These are phyloP conservation scores for Coemansia sp. DNA, from an alignment of 192 early-diverging fungal genomes.

Conservation along the genomic window DNA sequence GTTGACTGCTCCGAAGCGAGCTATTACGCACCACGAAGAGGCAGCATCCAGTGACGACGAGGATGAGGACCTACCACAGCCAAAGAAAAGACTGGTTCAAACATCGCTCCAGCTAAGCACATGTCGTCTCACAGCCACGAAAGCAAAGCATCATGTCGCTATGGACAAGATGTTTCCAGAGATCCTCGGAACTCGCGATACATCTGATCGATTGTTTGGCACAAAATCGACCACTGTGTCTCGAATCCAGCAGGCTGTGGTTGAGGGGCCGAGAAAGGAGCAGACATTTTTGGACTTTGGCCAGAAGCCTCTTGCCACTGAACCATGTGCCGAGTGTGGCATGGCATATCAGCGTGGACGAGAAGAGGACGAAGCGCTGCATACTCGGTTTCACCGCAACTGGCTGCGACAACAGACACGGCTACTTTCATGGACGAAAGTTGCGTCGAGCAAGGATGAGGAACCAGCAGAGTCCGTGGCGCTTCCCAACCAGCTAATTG, in stretches of 20 bases:
- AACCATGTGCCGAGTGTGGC: constrained; percentile 45
- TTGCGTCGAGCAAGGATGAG: not conserved
- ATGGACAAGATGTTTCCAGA: not conserved
- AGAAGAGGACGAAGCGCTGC: constrained; percentile 49
- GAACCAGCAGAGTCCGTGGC: constrained; percentile 5
- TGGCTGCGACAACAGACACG: constrained; percentile 30
- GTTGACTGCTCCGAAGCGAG: constrained; percentile 4
- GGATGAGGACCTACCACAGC: not conserved
- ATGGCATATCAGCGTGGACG: constrained; percentile 55
- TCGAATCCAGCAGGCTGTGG: not conserved
- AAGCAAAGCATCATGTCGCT: not conserved
- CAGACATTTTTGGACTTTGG: constrained; percentile 58
- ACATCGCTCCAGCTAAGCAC: constrained; percentile 16
- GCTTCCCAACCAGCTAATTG: constrained; percentile 1
- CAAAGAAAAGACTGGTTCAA: constrained; percentile 39
- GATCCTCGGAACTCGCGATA: not conserved
- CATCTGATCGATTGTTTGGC: not conserved
- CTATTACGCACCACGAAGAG: not conserved
- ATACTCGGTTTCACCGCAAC: constrained; percentile 35
- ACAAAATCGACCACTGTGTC: not conserved
- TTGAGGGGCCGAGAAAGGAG: constrained; percentile 18
- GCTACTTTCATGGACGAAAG: constrained; percentile 17
- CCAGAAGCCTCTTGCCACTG: constrained; percentile 29
- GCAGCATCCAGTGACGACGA: not conserved
- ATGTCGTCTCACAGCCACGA: not conserved